A percentile compares a stretch with the other conserved stretches of the same genome.
phyloP scores from a whole-genome alignment of 129 eudicot genomes.

The Saussurea involucrata region DNA sequence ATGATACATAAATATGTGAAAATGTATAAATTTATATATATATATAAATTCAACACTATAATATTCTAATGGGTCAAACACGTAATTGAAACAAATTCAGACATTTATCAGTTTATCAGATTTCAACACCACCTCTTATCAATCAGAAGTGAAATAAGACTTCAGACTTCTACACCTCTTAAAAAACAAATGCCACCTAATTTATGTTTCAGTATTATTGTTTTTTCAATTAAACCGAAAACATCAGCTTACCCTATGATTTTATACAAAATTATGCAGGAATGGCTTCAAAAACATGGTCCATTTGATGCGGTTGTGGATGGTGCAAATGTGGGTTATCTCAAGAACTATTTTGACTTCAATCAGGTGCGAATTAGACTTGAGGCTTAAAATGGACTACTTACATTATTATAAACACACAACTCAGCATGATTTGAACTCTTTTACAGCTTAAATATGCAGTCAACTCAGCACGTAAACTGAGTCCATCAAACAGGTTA shows the following conservation, averaged over 20 bases:
- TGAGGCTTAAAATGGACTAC: neutral
- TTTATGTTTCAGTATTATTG: too few relatives aligned
- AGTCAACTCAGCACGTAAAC: constrained; percentile 53
- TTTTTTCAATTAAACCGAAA: too few relatives aligned
- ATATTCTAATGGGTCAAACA: too few relatives aligned
- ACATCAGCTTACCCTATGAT: neutral
- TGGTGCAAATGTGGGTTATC: constrained; percentile 86
- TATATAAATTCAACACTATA: too few relatives aligned
- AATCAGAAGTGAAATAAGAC: too few relatives aligned
- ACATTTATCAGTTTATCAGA: too few relatives aligned
- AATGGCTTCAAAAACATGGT: constrained; percentile 81
- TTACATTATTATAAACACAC: neutral
- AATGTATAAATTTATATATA: too few relatives aligned
- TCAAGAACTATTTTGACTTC: constrained; percentile 50
- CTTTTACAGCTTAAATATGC: constrained; percentile 53
- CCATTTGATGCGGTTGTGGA: constrained; percentile 98
- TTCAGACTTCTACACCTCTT: too few relatives aligned
- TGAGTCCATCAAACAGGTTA: constrained; percentile 64
- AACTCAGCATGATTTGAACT: neutral
- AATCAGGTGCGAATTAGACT: constrained; percentile 42
- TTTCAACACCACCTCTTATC: too few relatives aligned
- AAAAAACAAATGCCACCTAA: too few relatives aligned
- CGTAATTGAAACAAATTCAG: too few relatives aligned
- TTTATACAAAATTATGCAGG: constrained; percentile 44
- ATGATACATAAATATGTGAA: too few relatives aligned